Conservation (phyloP, 352 stramenopile species). For the Phytophthora boehmeriae region DNA sequence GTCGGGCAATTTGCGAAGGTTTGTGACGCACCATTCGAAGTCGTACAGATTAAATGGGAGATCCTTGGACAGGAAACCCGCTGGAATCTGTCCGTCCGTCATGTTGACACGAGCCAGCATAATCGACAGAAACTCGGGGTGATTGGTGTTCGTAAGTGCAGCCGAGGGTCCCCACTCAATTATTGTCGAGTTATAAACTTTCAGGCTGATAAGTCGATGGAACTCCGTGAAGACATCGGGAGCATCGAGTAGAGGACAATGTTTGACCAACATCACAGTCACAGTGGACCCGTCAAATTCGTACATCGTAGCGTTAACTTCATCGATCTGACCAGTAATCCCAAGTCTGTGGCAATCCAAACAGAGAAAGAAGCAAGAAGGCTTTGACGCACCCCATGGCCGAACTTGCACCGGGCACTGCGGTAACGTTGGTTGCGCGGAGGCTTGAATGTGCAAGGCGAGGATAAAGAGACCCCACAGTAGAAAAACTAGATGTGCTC, state of each 20-base stretch:
- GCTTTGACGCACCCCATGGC: slow-evolving; percentile 30
- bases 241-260: slow-evolving; percentile 34
- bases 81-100: slow-evolving; percentile 30
- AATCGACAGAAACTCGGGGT: slow-evolving; percentile 34
- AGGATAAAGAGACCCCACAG: slow-evolving; percentile 21
- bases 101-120: slow-evolving; percentile 46
- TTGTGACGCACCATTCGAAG: slow-evolving; percentile 42
- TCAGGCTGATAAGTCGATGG: slow-evolving; percentile 30
- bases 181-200: slow-evolving; percentile 48
- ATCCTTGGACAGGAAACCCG: slow-evolving; percentile 32
- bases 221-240: slow-evolving; percentile 26
- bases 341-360: slow-evolving; percentile 30
- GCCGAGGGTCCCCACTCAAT: slow-evolving; percentile 26
- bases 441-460: slow-evolving; percentile 15
- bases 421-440: not conserved
- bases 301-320: slow-evolving; percentile 18
- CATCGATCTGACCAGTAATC: slow-evolving; percentile 13
- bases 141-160: slow-evolving; percentile 25
- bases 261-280: slow-evolving; percentile 30
- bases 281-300: slow-evolving; percentile 29
- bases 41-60: slow-evolving; percentile 35
- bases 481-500: slow-evolving; percentile 15
- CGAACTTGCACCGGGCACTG: slow-evolving; percentile 29
- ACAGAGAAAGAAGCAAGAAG: slow-evolving; percentile 34
- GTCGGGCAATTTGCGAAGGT: slow-evolving; percentile 31